Evolutionary conservation across 2,329 filamentous ascomycete genomes (phyloP).

Genomic region (Cercospora zeina): DNA sequence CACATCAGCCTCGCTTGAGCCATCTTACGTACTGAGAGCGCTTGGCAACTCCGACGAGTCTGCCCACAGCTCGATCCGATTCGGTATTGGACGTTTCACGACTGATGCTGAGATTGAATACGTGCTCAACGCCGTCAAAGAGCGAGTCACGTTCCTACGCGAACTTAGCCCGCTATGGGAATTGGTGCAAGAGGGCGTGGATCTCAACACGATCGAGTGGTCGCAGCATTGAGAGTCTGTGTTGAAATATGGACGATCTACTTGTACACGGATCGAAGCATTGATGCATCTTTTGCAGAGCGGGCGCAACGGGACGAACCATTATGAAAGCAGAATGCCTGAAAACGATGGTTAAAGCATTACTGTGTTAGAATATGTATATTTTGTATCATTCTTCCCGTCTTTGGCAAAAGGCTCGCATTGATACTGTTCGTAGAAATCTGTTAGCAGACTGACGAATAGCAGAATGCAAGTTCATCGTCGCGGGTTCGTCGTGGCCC

Average conservation of each 20-base stretch:
- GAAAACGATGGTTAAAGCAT: neutral
- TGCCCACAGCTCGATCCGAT: slow-evolving; percentile 95
- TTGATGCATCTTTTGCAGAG: neutral
- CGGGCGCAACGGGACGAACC: slow-evolving; percentile 5
- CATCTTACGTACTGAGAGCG: slow-evolving; percentile 91
- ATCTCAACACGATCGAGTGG: slow-evolving; percentile 96
- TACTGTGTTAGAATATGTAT: neutral
- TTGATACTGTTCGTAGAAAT: neutral
- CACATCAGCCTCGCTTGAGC: slow-evolving; percentile 93
- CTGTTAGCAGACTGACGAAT: neutral
- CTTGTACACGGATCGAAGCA: neutral
- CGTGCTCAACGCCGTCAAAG: slow-evolving; percentile 87
- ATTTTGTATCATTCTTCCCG: neutral
- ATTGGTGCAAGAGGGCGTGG: slow-evolving; percentile 93
- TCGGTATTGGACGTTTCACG: slow-evolving; percentile 95
- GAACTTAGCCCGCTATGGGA: slow-evolving; percentile 97
- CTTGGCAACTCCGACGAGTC: slow-evolving; percentile 96
- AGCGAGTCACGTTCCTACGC: slow-evolving; percentile 86
- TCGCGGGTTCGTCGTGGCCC: too few species aligned
- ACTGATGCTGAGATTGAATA: slow-evolving; percentile 96
- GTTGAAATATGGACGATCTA: neutral
- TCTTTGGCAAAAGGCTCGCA: neutral
- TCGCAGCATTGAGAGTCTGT: slow-evolving; percentile 76
- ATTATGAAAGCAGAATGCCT: neutral
- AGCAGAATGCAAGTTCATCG: too few species aligned